phyloP scores from a whole-genome alignment of 1,284 basidiomycete species.

The Fomitiporia mediterranea region DNA sequence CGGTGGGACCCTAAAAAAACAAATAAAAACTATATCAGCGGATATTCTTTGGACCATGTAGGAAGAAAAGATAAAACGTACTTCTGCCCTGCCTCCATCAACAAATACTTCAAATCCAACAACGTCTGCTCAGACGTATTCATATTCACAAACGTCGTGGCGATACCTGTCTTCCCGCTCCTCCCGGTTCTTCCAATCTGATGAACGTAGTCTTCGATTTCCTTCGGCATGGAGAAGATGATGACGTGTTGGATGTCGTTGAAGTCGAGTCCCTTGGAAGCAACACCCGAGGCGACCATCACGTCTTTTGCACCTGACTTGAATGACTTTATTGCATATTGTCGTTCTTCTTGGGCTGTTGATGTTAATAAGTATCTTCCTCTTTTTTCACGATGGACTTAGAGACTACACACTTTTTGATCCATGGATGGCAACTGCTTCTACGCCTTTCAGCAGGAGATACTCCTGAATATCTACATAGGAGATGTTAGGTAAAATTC shows the following conservation, averaged over 20 bases:
- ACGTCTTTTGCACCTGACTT: constrained; percentile 97
- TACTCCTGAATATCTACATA: constrained; percentile 99
- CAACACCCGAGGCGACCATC: constrained; percentile 98
- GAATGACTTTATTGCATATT: constrained; percentile 97
- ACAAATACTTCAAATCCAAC: constrained; percentile 92
- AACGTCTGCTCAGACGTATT: constrained; percentile 94
- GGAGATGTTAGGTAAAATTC: not conserved
- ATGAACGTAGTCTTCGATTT: constrained; percentile 98
- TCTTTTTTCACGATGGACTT: not conserved
- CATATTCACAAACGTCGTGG: constrained; percentile 99
- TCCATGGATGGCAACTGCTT: constrained; percentile 98
- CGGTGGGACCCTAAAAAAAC: constrained; percentile 76
- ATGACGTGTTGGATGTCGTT: constrained; percentile 98
- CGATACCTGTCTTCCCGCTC: constrained; percentile 96
- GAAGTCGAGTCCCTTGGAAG: constrained; percentile 97
- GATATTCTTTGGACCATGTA: constrained; percentile 9
- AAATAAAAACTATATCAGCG: constrained; percentile 14
- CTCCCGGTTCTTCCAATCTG: constrained; percentile 98
- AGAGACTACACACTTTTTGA: constrained; percentile 71
- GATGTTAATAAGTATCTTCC: not conserved
- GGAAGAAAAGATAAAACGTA: constrained; percentile 34
- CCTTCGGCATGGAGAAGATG: constrained; percentile 98
- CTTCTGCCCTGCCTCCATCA: constrained; percentile 98
- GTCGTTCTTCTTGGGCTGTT: constrained; percentile 94
- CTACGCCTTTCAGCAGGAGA: constrained; percentile 92